Evolutionary conservation across 495 filamentous ascomycete species (phyloP).

Genomic region (Tuber indicum): DNA sequence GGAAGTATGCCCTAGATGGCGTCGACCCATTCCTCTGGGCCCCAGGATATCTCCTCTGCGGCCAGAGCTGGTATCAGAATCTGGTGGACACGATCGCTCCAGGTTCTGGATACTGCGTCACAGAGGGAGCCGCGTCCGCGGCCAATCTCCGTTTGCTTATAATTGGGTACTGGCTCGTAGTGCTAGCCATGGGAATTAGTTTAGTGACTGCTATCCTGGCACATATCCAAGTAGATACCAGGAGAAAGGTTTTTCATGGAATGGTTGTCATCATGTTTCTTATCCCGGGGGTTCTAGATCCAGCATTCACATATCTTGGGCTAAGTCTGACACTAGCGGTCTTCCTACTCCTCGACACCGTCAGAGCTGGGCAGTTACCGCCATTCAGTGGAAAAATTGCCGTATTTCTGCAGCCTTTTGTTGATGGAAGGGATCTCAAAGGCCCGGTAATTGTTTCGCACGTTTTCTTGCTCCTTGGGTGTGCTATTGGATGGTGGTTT

Average conservation of each 20-base stretch:
- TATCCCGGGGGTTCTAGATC: slow-evolving; percentile 77
- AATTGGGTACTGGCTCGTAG: slow-evolving; percentile 60
- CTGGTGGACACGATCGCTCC: slow-evolving; percentile 36
- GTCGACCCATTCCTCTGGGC: slow-evolving; percentile 89
- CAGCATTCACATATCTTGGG: slow-evolving; percentile 70
- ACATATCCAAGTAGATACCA: slow-evolving; percentile 79
- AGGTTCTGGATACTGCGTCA: slow-evolving; percentile 37
- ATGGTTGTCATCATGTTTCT: slow-evolving; percentile 96
- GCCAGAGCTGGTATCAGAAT: slow-evolving; percentile 52
- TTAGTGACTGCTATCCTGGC: slow-evolving; percentile 66
- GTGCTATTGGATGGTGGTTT: slow-evolving; percentile 89
- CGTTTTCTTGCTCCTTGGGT: slow-evolving; percentile 94
- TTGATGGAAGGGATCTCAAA: slow-evolving; percentile 85
- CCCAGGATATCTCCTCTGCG: slow-evolving; percentile 79
- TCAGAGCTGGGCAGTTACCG: slow-evolving; percentile 84
- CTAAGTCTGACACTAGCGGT: slow-evolving; percentile 65
- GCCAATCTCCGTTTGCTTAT: slow-evolving; percentile 79
- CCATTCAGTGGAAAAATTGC: slow-evolving; percentile 78
- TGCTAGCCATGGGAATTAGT: slow-evolving; percentile 63
- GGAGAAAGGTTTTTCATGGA: slow-evolving; percentile 97
- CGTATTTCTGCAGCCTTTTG: slow-evolving; percentile 80
- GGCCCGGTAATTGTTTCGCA: slow-evolving; percentile 92
- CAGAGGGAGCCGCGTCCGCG: slow-evolving; percentile 22
- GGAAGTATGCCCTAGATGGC: slow-evolving; percentile 57
- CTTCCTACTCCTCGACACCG: slow-evolving; percentile 81